A percentile compares a stretch with the other conserved stretches of the same genome.
These are phyloP conservation scores for Vitis hybrid DNA, from an alignment of 177 flowering plant genomes.

Conservation along the genomic window DNA sequence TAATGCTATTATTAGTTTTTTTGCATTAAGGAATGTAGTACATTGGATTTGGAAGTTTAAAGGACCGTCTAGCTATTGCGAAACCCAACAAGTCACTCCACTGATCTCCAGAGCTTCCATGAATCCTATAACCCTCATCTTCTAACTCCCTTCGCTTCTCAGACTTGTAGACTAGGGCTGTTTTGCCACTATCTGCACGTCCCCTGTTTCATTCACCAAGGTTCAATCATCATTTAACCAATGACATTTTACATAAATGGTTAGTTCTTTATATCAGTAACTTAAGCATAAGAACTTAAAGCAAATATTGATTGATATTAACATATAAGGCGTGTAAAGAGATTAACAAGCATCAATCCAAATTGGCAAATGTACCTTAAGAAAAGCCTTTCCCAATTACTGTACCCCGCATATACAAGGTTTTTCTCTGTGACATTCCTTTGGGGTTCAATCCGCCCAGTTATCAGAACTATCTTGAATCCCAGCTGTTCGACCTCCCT, in stretches of 20 bases:
- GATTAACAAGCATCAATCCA: neutral
- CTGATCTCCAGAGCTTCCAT: conserved; percentile 78
- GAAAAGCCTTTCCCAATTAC: conserved; percentile 62
- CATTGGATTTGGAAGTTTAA: conserved; percentile 87
- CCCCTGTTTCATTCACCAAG: conserved; percentile 41
- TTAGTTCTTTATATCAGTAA: neutral
- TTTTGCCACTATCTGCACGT: conserved; percentile 45
- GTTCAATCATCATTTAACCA: neutral
- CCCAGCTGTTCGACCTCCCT: conserved; percentile 63
- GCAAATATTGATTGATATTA: neutral
- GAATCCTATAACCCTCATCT: conserved; percentile 56
- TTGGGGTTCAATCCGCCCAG: conserved; percentile 72
- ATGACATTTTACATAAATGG: neutral
- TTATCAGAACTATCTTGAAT: conserved; percentile 60
- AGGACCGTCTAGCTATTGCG: conserved; percentile 55
- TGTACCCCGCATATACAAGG: conserved; percentile 60
- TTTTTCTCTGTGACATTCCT: conserved; percentile 57
- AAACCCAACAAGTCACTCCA: conserved; percentile 78
- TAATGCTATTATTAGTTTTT: neutral
- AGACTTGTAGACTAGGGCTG: conserved; percentile 62
- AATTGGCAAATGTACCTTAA: conserved; percentile 45
- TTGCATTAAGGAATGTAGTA: conserved; percentile 50
- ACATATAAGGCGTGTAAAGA: no score
- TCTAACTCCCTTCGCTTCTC: conserved; percentile 57
- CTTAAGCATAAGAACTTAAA: neutral